Evolutionary conservation across 1,139 yeast genomes (phyloP).

Genomic region (Magnusiomyces sp.): DNA sequence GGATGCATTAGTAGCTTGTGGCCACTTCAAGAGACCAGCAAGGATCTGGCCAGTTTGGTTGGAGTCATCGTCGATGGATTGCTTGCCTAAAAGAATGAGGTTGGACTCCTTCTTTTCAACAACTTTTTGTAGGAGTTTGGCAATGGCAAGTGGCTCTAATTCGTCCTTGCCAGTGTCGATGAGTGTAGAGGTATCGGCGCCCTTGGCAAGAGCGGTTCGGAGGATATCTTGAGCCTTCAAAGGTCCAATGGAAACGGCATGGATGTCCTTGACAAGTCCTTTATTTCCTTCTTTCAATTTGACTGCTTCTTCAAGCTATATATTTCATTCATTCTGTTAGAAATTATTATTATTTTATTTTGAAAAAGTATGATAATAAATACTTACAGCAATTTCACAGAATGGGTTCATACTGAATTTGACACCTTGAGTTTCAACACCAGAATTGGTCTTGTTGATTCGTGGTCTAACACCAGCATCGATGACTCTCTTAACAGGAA

Average conservation of each 20-base stretch:
- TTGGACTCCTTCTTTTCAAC: slow-evolving; percentile 67
- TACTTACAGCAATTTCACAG: slow-evolving; percentile 75
- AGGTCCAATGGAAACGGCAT: slow-evolving; percentile 90
- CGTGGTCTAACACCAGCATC: slow-evolving; percentile 92
- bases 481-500: slow-evolving; percentile 91
- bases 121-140: slow-evolving; percentile 69
- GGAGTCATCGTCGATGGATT: slow-evolving; percentile 90
- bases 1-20: slow-evolving; percentile 95
- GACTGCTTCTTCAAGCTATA: slow-evolving; percentile 69
- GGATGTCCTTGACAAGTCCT: slow-evolving; percentile 67
- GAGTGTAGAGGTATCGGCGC: slow-evolving; percentile 79
- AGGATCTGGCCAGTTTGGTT: slow-evolving; percentile 97
- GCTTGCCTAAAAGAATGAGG: slow-evolving; percentile 84
- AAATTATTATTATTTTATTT: too few species aligned
- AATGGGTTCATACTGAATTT: slow-evolving; percentile 93
- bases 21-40: slow-evolving; percentile 92
- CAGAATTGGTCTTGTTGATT: slow-evolving; percentile 77
- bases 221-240: slow-evolving; percentile 79
- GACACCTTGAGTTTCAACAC: slow-evolving; percentile 83
- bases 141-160: slow-evolving; percentile 85
- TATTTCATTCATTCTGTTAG: too few species aligned
- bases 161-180: slow-evolving; percentile 61
- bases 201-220: slow-evolving; percentile 88
- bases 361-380: too few species aligned
- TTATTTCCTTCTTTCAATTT: slow-evolving; percentile 63